These are phyloP conservation scores for Anthracocystis panici-leucophaei DNA, from an alignment of 1,284 basidiomycete genomes.

Conservation along the genomic window DNA sequence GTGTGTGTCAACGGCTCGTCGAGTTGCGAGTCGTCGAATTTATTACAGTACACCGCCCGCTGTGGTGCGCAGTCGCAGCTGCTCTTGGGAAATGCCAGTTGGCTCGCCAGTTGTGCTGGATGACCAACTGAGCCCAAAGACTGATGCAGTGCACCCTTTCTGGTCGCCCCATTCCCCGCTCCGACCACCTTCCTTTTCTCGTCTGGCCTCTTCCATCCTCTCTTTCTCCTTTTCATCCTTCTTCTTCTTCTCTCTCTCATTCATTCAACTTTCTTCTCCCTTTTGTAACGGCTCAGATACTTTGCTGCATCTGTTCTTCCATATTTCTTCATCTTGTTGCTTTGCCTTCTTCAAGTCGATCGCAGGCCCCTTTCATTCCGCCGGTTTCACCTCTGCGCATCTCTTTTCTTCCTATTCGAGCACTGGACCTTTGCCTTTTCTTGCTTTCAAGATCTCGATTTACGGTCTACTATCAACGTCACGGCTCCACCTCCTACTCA, in stretches of 20 bases:
- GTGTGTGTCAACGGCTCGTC: no score
- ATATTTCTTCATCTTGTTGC: not conserved
- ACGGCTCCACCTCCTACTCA: not conserved
- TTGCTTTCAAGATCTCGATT: not conserved
- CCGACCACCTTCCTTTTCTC: conserved; percentile 2
- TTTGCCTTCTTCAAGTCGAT: not conserved
- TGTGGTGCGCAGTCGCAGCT: no score
- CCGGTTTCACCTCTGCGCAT: not conserved
- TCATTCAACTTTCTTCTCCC: no score
- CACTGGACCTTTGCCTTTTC: not conserved
- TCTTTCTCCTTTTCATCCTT: not conserved
- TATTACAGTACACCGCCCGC: no score
- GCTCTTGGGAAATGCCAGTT: no score
- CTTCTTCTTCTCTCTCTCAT: not conserved
- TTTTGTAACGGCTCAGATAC: not conserved
- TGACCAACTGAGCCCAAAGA: no score
- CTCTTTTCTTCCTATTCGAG: not conserved
- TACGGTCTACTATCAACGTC: not conserved
- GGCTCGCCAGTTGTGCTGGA: not conserved
- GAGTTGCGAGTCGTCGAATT: no score
- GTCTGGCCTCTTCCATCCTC: not conserved
- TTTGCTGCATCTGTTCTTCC: not conserved
- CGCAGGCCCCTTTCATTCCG: not conserved
- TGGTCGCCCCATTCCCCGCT: conserved; percentile 7
- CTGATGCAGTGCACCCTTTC: conserved; percentile 1